These are phyloP conservation scores for Dunaliella primolecta DNA, from an alignment of 139 green algal genomes.

Conservation along the genomic window DNA sequence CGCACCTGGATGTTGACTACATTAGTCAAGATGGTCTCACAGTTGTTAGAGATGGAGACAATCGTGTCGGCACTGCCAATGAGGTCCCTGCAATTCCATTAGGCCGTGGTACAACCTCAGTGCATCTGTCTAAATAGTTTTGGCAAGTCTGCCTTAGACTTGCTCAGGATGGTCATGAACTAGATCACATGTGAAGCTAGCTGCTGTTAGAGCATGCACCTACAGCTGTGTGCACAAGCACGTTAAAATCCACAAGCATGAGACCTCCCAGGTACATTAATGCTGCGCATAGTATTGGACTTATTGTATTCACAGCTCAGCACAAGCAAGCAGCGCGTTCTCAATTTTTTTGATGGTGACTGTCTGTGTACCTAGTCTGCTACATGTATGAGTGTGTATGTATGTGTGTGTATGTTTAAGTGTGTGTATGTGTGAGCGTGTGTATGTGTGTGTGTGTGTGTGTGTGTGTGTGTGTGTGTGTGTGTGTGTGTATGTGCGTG, in stretches of 20 bases:
- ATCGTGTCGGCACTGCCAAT: constrained; percentile 93
- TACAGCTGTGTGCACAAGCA: neutral
- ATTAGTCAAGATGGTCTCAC: constrained; percentile 54
- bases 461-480: neutral
- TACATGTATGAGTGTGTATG: neutral
- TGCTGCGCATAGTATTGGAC: too few species aligned
- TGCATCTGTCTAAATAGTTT: neutral
- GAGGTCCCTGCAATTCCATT: constrained; percentile 86
- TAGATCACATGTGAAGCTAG: too few species aligned
- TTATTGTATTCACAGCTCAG: too few species aligned
- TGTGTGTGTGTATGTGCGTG: neutral
- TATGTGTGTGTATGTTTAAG: neutral
- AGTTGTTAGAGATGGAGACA: constrained; percentile 68
- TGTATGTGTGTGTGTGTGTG: neutral
- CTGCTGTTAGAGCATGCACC: neutral
- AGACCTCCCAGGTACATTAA: too few species aligned
- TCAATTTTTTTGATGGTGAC: too few species aligned
- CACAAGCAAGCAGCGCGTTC: too few species aligned
- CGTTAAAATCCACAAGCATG: too few species aligned
- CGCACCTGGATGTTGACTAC: constrained; percentile 57
- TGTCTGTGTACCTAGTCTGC: neutral
- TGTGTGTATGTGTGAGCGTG: neutral
- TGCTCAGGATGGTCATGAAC: too few species aligned
- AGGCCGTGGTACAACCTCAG: too few species aligned
- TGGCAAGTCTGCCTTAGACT: too few species aligned